Evolutionary conservation across 495 filamentous ascomycete species (phyloP).

Genomic region (Penicillium subrubescens): DNA sequence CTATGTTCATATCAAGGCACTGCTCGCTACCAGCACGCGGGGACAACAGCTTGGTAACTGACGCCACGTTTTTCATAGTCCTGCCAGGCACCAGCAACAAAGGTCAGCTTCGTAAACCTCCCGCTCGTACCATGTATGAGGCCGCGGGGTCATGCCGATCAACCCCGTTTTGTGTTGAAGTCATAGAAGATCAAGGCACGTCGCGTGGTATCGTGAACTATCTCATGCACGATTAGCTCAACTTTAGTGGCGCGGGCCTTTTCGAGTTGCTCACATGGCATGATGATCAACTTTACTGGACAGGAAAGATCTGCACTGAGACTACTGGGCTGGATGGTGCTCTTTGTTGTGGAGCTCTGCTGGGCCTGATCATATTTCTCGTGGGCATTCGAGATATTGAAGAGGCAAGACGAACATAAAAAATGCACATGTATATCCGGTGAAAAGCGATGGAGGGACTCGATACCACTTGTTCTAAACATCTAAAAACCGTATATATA

Average conservation of each 20-base stretch:
- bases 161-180: not conserved
- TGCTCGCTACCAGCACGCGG: not conserved
- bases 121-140: too few species aligned
- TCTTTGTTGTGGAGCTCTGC: not conserved
- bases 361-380: not conserved
- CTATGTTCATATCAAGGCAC: not conserved
- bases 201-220: not conserved
- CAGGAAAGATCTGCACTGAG: not conserved
- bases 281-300: not conserved
- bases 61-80: not conserved
- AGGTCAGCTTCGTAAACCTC: not conserved
- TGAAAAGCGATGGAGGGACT: not conserved
- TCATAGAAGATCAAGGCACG: not conserved
- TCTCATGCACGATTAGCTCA: not conserved
- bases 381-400: not conserved
- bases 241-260: not conserved
- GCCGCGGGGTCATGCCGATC: not conserved
- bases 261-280: not conserved
- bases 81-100: not conserved
- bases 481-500: not conserved
- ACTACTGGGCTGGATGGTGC: not conserved
- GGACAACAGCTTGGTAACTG: not conserved
- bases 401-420: not conserved
- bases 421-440: too few species aligned
- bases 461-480: not conserved